These are phyloP conservation scores for Stephania cephalantha DNA, from an alignment of 164 flowering plant species.

Conservation along the genomic window DNA sequence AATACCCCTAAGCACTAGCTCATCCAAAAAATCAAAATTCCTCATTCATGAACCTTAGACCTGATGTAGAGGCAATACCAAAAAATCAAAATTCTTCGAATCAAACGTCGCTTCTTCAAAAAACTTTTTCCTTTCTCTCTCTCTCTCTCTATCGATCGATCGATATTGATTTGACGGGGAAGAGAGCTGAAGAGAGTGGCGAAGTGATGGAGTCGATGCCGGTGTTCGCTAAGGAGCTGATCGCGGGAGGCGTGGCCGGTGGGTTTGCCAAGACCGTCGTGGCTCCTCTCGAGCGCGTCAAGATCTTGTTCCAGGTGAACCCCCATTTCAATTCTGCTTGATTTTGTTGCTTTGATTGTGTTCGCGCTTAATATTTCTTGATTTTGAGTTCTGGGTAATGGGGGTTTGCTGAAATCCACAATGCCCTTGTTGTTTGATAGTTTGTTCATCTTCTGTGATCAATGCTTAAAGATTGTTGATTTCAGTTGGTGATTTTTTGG, in stretches of 20 bases:
- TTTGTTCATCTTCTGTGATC: too few relatives aligned
- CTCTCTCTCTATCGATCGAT: background rate
- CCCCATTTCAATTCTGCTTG: background rate
- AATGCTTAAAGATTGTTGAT: too few relatives aligned
- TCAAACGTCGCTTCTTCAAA: background rate
- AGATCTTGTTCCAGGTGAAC: constrained; percentile 89
- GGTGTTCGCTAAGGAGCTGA: constrained; percentile 67
- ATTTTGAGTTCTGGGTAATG: background rate
- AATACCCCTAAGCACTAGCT: too few relatives aligned
- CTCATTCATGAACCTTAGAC: too few relatives aligned
- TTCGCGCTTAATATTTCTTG: background rate
- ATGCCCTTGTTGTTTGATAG: background rate
- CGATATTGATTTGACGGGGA: constrained; percentile 8
- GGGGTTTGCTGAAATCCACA: background rate
- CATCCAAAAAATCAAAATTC: too few relatives aligned
- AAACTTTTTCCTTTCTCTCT: background rate
- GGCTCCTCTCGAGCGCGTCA: constrained; percentile 96
- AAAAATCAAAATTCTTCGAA: too few relatives aligned
- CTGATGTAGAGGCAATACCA: too few relatives aligned
- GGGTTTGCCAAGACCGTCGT: constrained; percentile 83
- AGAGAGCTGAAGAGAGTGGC: constrained; percentile 28
- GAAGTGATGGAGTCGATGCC: constrained; percentile 54
- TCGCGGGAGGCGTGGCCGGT: constrained; percentile 95
- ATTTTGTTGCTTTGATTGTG: background rate
- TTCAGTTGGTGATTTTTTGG: background rate